Evolutionary conservation across 2,329 filamentous ascomycete species (phyloP).

Genomic region (Biscogniauxia sp.): DNA sequence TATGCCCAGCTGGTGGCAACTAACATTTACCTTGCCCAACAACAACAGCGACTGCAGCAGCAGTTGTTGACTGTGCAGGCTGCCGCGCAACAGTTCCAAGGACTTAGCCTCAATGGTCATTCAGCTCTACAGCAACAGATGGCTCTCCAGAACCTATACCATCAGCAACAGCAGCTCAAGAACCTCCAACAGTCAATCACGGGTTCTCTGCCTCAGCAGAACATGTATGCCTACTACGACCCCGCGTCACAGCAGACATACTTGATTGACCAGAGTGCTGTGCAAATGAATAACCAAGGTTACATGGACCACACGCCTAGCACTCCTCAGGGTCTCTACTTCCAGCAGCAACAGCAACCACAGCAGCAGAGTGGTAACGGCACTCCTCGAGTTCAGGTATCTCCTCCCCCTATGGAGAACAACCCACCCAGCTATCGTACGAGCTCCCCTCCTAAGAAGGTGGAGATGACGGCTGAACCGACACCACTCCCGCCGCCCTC

Average conservation of each 20-base stretch:
- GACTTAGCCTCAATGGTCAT: slow-evolving; percentile 65
- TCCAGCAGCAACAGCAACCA: slow-evolving; percentile 35
- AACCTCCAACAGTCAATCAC: slow-evolving; percentile 63
- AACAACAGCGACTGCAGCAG: slow-evolving; percentile 93
- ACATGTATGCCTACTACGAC: slow-evolving; percentile 81
- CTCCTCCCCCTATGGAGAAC: slow-evolving; percentile 68
- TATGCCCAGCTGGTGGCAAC: slow-evolving; percentile 89
- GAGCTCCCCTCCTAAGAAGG: slow-evolving; percentile 63
- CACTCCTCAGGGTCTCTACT: slow-evolving; percentile 32
- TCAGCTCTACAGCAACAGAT: slow-evolving; percentile 44
- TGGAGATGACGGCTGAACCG: slow-evolving; percentile 65
- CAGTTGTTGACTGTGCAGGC: slow-evolving; percentile 83
- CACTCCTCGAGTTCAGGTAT: slow-evolving; percentile 76
- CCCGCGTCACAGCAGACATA: slow-evolving; percentile 81
- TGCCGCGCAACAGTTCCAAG: slow-evolving; percentile 79
- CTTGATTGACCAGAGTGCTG: slow-evolving; percentile 66
- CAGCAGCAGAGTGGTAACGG: slow-evolving; percentile 51
- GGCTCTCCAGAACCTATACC: slow-evolving; percentile 52
- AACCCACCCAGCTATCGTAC: slow-evolving; percentile 56
- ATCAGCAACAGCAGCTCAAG: slow-evolving; percentile 60
- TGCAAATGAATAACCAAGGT: slow-evolving; percentile 37
- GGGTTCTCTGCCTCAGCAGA: slow-evolving; percentile 61
- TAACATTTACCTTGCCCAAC: slow-evolving; percentile 88
- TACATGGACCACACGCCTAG: slow-evolving; percentile 46
- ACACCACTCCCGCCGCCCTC: slow-evolving; percentile 80